Evolutionary conservation across 345 rosid species (phyloP).

Genomic region (Linum usitatissimum): DNA sequence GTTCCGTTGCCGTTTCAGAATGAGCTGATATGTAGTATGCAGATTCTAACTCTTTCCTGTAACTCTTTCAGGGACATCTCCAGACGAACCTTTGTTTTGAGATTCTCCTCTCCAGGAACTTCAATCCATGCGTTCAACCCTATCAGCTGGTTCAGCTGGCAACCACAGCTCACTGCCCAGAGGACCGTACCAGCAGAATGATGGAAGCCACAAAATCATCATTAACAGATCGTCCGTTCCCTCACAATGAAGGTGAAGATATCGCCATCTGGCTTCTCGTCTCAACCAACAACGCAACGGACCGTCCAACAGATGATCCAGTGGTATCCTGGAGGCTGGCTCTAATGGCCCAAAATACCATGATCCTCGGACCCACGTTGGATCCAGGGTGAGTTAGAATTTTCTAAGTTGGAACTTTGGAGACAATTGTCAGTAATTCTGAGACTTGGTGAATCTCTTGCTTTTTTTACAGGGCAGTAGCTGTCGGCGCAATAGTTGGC

Average conservation of each 20-base stretch:
- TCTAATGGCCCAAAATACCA: constrained; percentile 40
- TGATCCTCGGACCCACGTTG: constrained; percentile 49
- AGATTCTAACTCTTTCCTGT: neutral
- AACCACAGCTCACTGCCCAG: no score
- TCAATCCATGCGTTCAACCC: constrained; percentile 49
- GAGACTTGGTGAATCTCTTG: neutral
- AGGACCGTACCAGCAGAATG: constrained; percentile 32
- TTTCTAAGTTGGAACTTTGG: neutral
- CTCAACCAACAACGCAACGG: constrained; percentile 25
- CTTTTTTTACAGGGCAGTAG: constrained; percentile 36
- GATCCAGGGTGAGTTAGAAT: constrained; percentile 50
- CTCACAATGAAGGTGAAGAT: constrained; percentile 43
- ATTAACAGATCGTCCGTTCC: constrained; percentile 33
- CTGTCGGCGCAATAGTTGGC: constrained; percentile 37
- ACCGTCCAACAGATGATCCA: constrained; percentile 21
- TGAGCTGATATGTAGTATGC: no score
- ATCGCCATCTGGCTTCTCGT: constrained; percentile 65
- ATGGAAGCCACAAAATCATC: constrained; percentile 38
- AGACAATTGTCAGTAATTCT: neutral
- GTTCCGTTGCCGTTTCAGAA: no score
- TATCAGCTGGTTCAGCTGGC: constrained; percentile 46
- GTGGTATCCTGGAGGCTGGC: constrained; percentile 62
- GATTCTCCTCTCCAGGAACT: constrained; percentile 43
- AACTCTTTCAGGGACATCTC: constrained; percentile 55
- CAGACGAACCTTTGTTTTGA: constrained; percentile 39